These are phyloP conservation scores for Penicillium nordicum DNA, from an alignment of 2,329 filamentous ascomycete species.

Conservation along the genomic window DNA sequence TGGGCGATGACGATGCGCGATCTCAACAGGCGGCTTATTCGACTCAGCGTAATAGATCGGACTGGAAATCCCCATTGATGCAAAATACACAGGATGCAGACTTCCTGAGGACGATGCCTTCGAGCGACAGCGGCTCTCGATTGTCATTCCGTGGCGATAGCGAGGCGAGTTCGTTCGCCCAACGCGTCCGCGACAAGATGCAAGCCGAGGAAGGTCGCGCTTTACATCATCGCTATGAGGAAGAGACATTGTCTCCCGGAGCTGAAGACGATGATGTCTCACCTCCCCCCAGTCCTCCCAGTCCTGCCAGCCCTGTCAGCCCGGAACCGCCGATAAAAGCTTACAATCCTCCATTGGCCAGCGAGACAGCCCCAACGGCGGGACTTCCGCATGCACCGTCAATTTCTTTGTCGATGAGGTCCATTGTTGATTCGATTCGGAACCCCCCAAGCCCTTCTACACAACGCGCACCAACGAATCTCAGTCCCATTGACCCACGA, in stretches of 20 bases:
- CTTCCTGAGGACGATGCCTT: slow-evolving; percentile 34
- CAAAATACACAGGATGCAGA: slow-evolving; percentile 38
- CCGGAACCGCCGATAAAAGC: slow-evolving; percentile 14
- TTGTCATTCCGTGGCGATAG: slow-evolving; percentile 39
- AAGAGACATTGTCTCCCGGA: slow-evolving; percentile 30
- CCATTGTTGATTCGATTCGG: slow-evolving; percentile 26
- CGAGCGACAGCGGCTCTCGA: slow-evolving; percentile 33
- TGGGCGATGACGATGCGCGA: slow-evolving; percentile 21
- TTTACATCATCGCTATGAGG: slow-evolving; percentile 44
- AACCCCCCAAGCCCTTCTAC: slow-evolving; percentile 24
- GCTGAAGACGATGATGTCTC: slow-evolving; percentile 17
- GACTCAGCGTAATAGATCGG: slow-evolving; percentile 13
- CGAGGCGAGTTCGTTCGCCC: slow-evolving; percentile 46
- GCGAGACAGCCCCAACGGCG: slow-evolving; percentile 31
- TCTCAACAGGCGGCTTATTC: slow-evolving; percentile 9
- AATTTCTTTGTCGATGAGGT: slow-evolving; percentile 17
- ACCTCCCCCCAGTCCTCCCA: slow-evolving; percentile 9
- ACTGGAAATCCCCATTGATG: slow-evolving; percentile 31
- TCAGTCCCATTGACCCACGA: slow-evolving; percentile 26
- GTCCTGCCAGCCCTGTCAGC: slow-evolving; percentile 13
- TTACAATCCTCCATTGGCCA: slow-evolving; percentile 12
- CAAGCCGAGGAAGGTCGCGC: slow-evolving; percentile 51
- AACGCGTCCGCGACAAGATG: slow-evolving; percentile 51
- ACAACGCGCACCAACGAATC: slow-evolving; percentile 15
- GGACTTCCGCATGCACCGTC: slow-evolving; percentile 25